These are phyloP conservation scores for Nannochloropsis gaditana DNA, from an alignment of 108 stramenopile species.

Conservation along the genomic window DNA sequence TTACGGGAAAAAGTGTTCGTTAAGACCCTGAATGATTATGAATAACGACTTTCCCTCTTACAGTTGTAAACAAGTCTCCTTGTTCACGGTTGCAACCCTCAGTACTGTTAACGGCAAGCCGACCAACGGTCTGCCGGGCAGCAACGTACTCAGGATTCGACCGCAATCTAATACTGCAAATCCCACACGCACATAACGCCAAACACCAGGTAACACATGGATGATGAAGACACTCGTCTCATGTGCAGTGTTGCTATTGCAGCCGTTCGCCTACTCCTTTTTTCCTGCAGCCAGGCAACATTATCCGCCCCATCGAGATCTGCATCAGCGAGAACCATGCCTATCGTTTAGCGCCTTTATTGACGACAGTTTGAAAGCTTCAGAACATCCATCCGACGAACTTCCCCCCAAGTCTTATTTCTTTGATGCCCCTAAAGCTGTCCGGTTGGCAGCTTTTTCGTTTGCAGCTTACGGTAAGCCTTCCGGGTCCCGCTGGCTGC, in stretches of 20 bases:
- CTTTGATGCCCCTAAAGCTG: not conserved
- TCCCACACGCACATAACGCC: not conserved
- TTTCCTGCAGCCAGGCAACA: not conserved
- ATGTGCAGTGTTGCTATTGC: conserved; percentile 1
- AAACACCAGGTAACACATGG: not conserved
- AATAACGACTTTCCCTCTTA: too few relatives aligned
- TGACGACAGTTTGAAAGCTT: not conserved
- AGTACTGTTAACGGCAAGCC: too few relatives aligned
- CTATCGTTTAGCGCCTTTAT: not conserved
- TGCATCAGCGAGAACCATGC: not conserved
- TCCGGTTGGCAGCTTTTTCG: not conserved
- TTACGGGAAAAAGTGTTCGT: too few relatives aligned
- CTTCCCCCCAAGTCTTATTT: not conserved
- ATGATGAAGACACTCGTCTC: not conserved
- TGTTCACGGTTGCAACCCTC: too few relatives aligned
- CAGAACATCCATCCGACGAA: not conserved
- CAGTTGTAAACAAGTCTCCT: too few relatives aligned
- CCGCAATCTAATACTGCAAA: not conserved
- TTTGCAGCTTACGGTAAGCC: conserved; percentile 16
- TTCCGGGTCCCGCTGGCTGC: conserved; percentile 4
- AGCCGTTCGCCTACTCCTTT: not conserved
- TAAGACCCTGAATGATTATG: too few relatives aligned
- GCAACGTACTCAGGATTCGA: too few relatives aligned
- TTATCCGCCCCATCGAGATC: not conserved
- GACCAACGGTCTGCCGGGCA: too few relatives aligned